These are phyloP conservation scores for Hamamelis virginiana DNA, from an alignment of 164 flowering plant species.

Conservation along the genomic window DNA sequence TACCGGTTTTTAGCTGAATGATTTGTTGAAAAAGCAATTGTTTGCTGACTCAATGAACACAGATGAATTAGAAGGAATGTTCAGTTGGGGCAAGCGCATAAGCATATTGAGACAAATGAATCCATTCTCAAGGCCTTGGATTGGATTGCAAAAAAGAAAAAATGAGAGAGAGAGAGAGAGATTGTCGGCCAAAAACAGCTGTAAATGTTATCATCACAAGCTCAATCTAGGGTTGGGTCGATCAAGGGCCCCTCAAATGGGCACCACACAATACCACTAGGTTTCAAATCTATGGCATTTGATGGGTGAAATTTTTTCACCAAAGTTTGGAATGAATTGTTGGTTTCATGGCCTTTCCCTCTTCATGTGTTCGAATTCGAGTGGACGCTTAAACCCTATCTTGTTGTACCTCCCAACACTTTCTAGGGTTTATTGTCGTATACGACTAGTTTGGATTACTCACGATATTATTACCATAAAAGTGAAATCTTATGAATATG, in stretches of 20 bases:
- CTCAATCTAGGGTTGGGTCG: neutral
- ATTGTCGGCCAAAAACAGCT: neutral
- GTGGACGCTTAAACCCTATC: too few relatives aligned
- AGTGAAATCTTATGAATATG: too few relatives aligned
- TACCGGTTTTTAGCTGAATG: too few relatives aligned
- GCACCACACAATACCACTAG: neutral
- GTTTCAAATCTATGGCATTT: neutral
- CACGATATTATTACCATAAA: too few relatives aligned
- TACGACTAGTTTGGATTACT: too few relatives aligned
- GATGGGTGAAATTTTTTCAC: neutral
- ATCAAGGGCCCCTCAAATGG: neutral
- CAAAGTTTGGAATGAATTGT: neutral
- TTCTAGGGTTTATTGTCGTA: too few relatives aligned
- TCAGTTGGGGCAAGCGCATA: neutral
- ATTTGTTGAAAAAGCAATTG: too few relatives aligned
- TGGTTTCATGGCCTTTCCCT: neutral
- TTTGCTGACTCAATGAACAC: too few relatives aligned
- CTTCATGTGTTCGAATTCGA: too few relatives aligned
- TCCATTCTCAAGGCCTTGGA: neutral
- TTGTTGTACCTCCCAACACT: too few relatives aligned
- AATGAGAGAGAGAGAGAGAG: too few relatives aligned
- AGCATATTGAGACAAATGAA: neutral
- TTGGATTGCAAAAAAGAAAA: neutral
- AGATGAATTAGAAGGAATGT: too few relatives aligned
- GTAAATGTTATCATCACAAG: neutral